These are phyloP conservation scores for Scutellaria galericulata DNA, from an alignment of 257 asterid genomes.

Conservation along the genomic window DNA sequence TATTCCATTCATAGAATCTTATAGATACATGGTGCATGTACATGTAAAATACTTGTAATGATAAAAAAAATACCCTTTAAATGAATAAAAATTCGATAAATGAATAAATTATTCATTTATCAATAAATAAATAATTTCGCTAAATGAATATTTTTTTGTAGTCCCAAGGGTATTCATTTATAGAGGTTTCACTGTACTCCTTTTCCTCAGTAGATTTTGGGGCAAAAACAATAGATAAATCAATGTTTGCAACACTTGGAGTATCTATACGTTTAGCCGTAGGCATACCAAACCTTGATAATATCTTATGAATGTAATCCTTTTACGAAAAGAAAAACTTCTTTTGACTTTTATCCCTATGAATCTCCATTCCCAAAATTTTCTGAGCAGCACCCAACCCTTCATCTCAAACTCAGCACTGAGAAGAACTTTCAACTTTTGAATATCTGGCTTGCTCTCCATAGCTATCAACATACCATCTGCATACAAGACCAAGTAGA, in stretches of 20 bases:
- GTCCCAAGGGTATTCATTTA: too few species aligned
- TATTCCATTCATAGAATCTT: too few species aligned
- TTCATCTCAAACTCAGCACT: constrained; percentile 3
- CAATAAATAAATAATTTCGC: too few species aligned
- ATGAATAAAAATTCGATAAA: too few species aligned
- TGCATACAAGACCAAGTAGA: neutral
- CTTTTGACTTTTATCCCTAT: neutral
- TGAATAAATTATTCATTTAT: too few species aligned
- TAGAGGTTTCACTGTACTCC: too few species aligned
- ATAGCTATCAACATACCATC: neutral
- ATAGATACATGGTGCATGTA: too few species aligned
- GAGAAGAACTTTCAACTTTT: neutral
- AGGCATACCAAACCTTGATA: neutral
- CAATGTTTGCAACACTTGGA: neutral
- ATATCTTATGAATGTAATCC: neutral
- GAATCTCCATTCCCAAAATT: neutral
- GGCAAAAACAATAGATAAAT: neutral
- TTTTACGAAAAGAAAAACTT: neutral
- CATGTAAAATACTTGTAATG: too few species aligned
- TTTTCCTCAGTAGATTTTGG: neutral
- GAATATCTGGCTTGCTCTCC: neutral
- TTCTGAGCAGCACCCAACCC: neutral
- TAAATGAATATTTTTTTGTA: too few species aligned
- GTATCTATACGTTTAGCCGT: neutral
- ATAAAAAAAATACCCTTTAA: too few species aligned